Evolutionary conservation across 2,329 filamentous ascomycete species (phyloP), one percentile per base, ranked within the genome.

Genomic region (Aspergillus chevalieri): DNA sequence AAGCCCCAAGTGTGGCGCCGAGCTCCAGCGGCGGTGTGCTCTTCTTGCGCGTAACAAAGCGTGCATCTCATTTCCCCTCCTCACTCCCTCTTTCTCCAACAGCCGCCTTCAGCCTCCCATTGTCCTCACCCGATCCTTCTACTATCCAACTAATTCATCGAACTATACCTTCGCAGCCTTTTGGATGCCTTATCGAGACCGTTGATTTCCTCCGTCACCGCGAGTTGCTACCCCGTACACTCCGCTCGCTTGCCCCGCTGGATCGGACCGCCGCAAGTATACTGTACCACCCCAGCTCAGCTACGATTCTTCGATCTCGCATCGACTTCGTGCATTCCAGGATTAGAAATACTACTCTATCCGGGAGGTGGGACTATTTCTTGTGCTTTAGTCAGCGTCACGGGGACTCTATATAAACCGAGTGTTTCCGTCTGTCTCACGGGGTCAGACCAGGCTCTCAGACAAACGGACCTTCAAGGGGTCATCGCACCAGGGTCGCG

Each of bases 181-280:
- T 6, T 21, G 8, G 12, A 19, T 41, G 17, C 42, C 34, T 15
- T 45, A 26, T 45, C 26, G n/a, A 30, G 12, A 30, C 7, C 43
- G n/a, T 12, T 19, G 15, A 19, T 30, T 17, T n/a, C 26, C 15
- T 38, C 44, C 19, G 34, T 48, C 48, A 48, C 36, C 51, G 34
- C 39, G 34, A 36, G 14, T 36, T 41, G 3, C 12, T 21, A 30
- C 38, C 10, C 17, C 19, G 38, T 41, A 41, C 17, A 10, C 38
- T 21, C 38, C 38, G 38, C 38, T 41, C 17, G 38, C 38, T 41
- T 19, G 38, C 38, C 38, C 38, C 38, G 38, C 38, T 41, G 38
- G 38, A 41, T 41, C 38, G 38, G 38, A 41, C 19, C 8, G 17
- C 19, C n/a, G 38, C 17, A 15, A 30, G 26, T 30, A 30, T 30